Base-by-base conservation (phyloP, 257 asterid genomes). In the Voacanga thouarsii region DNA sequence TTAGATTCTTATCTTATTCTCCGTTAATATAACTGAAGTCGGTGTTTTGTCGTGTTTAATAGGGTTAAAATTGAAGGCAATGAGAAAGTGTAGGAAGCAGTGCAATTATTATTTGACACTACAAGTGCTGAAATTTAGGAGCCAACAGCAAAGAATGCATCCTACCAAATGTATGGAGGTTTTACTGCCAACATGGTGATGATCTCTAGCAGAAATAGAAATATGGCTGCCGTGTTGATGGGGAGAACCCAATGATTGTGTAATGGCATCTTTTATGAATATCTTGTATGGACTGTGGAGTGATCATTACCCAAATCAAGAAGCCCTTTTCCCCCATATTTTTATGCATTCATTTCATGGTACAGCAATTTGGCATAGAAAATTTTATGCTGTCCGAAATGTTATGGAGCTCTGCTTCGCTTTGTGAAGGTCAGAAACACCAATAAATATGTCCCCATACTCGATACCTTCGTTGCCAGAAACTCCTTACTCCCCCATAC, bases 361-460 rank as follows among this genome's bases (percentile, higher is more conserved):
- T 21, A 18, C 51, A 70, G 56, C 47, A 75, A 47, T 24, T 45
- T 14, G 37, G 16, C 63, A 75, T 41, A 57, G 43, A 69, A 74
- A 70, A 57, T 33, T 21, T 0, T 15, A 63, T 53, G 47, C 39
- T 39, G 45, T 26, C 69, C 68, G 65, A 50, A 59, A 69, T 68
- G 80, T 78, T 70, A 69, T 77, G 85, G 85, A 56, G 14, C 6
- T 67, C 72, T 41, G 49, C 10, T 53, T 53, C 2, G 37, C 73
- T 67, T 75, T 43, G 23, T 11, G 63, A 37, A 47, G 28, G 77
- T 60, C 71, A 74, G 83, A 50, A 18, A 78, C 80, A 37, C 66
- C 33, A 50, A 74, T 82, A 74, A 78, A 74, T 82, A 69, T 79
- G 83, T 79, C 65, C 74, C 82, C 83, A 78, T 75, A 74, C 80